Percentiles rank a stretch among this genome's conserved stretches.
These are phyloP conservation scores for Pyrrhoderma noxium DNA, from an alignment of 1,284 basidiomycete species.

Conservation along the genomic window DNA sequence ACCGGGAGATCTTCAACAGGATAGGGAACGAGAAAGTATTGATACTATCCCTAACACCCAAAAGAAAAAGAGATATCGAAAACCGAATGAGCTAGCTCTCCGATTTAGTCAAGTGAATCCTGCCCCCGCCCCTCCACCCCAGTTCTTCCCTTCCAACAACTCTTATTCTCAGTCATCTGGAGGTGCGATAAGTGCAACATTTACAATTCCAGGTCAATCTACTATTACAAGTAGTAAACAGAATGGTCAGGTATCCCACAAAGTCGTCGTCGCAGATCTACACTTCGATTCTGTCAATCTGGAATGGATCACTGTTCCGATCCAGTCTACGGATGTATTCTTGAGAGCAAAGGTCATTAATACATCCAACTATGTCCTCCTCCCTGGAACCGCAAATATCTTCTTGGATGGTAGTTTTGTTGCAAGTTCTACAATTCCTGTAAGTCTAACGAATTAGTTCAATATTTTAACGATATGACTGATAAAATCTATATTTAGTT, in stretches of 20 bases:
- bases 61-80: no score
- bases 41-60: no score
- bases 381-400: constrained; percentile 44
- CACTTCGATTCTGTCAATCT: constrained; percentile 38
- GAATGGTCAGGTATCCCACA: constrained; percentile 45
- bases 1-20: no score
- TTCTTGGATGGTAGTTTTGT: constrained; percentile 45
- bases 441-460: constrained; percentile 22
- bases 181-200: constrained; percentile 19
- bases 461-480: no score
- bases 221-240: constrained; percentile 31
- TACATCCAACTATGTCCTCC: constrained; percentile 42
- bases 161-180: no score
- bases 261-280: constrained; percentile 43
- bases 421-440: constrained; percentile 39
- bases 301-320: constrained; percentile 40
- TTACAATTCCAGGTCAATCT: constrained; percentile 39
- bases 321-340: constrained; percentile 38
- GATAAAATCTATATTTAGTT: no score
- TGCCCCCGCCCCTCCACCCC: constrained; percentile 7
- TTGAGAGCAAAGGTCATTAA: constrained; percentile 44
- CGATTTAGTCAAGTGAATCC: no score
- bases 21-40: no score
- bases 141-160: no score
- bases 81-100: no score